Base-by-base conservation (phyloP, 2,329 filamentous ascomycete genomes). In the Capronia epimyces region DNA sequence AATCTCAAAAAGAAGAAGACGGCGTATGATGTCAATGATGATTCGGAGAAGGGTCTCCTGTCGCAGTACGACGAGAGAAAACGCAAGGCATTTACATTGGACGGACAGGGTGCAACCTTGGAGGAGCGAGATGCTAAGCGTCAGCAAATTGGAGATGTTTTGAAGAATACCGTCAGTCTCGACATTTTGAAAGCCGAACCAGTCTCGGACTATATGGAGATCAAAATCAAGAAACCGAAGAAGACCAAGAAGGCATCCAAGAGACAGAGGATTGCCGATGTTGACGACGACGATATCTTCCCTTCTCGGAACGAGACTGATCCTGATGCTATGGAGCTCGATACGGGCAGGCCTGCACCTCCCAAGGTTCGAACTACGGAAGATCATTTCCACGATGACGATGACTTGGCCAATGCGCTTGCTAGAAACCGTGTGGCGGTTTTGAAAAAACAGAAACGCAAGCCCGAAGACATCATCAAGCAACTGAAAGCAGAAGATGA, bases 31-130 rank as follows among this genome's bases (percentile, higher is more conserved):
- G 90, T 91, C 0, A 84, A 88, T 55, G 82, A 84, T 50, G 74
- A 84, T 27, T 84, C 86, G 39, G 78, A 82, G 22, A 78, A 78
- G 20, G 84, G 79, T 10, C 82, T 98, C 20, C 72, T 98, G 36
- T 81, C 87, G 12, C 91, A 98, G 61, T 98, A 98, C 64, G 93
- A 97, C 62, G 93, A 97, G 58, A 95, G 95, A 70, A 93, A 94
- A 71, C 75, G 78, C 49, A 95, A 94, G 66, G 79, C 80, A 20
- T 98, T 98, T 62, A 95, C 87, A 0, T 74, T 98, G 13, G 88
- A 95, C 66, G 83, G 83, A 2, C 78, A 83, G 55, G 90, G 89
- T 2, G 83, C 81, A 27, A 83, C 76, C 20, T 78, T 79, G 12
- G 83, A 87, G 60, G 74, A 84, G 42, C 72, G 78, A 15, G 79